Base-by-base conservation (phyloP, 1,284 basidiomycete genomes). In the Apiotrichum siamense region DNA sequence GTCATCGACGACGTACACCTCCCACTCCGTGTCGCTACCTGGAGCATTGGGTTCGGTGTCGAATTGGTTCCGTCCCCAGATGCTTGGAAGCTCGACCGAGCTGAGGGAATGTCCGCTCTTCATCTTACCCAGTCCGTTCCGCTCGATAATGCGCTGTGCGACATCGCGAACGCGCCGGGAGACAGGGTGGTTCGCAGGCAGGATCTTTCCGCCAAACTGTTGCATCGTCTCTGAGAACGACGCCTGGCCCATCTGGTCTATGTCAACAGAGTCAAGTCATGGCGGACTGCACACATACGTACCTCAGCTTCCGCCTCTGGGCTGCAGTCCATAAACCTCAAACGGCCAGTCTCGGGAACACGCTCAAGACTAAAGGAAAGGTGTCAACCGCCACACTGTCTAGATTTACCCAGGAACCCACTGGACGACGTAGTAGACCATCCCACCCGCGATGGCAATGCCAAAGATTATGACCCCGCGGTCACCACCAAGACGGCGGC, bases 1-100 rank as follows among this genome's bases (percentile, higher is more conserved):
- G 61, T 92, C 86, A 56, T 89, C 78, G 47, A 94, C 85, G 1
- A 96, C 88, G 47, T 88, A 78, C 0, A 96, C 79, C 65, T 75
- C 74, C 72, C 72, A 74, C 52, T 73, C 72, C 12, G 66, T 67
- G 39, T 70, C 61, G 36, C 39, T 50, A 27, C 57, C 52, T 7
- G 45, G 38, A 7, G 31, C 32, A 7, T 41, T 17, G 21, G 27
- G 21, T 23, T n/a, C 15, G 31, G 12, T 4, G 21, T 59, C 56
- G 25, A 32, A 55, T 21, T 52, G 18, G 60, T 61, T 13, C 62
- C 61, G 15, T 68, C 61, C 54, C 64, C 69, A 2, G 58, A 58
- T 31, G 3, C 54, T 61, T n/a, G n/a, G n/a, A n/a, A n/a, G n/a
- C 32, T 70, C 72, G 12, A 70, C 61, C 9, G 65, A 59, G 2